These are phyloP conservation scores for Citrus inodora DNA, from an alignment of 345 rosid genomes.

Conservation along the genomic window DNA sequence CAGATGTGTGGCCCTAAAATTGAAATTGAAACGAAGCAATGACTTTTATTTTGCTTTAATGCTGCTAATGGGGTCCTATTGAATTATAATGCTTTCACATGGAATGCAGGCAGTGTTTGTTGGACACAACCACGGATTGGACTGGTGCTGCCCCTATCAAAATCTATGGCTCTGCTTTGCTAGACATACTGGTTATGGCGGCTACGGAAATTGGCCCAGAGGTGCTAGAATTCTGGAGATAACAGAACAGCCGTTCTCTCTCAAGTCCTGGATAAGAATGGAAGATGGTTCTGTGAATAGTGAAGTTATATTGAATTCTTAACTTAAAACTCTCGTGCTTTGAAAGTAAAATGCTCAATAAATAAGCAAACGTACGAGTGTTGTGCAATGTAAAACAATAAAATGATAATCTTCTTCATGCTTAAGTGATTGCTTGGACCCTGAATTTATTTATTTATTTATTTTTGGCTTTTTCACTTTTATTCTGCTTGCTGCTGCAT, in stretches of 20 bases:
- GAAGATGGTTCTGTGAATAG: conserved; percentile 68
- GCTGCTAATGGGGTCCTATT: conserved; percentile 2
- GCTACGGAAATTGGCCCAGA: conserved; percentile 81
- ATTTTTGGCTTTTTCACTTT: neutral
- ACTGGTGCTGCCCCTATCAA: conserved; percentile 86
- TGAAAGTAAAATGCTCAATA: neutral
- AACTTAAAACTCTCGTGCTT: neutral
- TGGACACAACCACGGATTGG: conserved; percentile 93
- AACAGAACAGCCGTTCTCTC: conserved; percentile 48
- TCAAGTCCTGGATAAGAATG: conserved; percentile 92
- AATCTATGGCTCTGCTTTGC: conserved; percentile 94
- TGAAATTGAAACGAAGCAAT: neutral
- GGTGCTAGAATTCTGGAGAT: conserved; percentile 84
- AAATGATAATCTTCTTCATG: neutral
- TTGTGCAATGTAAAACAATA: no score
- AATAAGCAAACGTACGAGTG: neutral
- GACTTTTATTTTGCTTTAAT: neutral
- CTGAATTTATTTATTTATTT: no score
- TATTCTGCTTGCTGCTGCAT: neutral
- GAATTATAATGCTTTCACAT: conserved; percentile 11
- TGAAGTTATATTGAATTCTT: conserved; percentile 45
- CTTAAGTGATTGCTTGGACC: neutral
- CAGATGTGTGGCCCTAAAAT: neutral
- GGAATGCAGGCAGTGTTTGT: conserved; percentile 71
- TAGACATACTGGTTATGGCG: conserved; percentile 83